Conservation (phyloP, 441 rosid genomes). For the Populus trichocarpa region DNA sequence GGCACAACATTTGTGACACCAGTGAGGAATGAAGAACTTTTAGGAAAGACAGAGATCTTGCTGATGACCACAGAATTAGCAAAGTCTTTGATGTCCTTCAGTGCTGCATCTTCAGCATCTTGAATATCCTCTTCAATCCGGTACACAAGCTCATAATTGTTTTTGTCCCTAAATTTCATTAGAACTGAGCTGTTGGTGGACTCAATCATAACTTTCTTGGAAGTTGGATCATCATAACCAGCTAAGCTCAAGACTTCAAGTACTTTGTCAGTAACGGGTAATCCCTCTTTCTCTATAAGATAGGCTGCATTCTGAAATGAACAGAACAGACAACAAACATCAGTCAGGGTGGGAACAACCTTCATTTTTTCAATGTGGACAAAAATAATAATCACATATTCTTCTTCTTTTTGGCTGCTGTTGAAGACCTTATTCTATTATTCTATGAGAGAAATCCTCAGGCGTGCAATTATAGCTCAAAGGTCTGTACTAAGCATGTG, state of each 20-base stretch:
- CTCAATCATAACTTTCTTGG: slow-evolving; percentile 58
- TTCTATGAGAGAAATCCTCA: too few relatives aligned
- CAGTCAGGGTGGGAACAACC: not conserved
- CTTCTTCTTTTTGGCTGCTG: too few relatives aligned
- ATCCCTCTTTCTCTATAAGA: slow-evolving; percentile 48
- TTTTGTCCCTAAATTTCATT: slow-evolving; percentile 42
- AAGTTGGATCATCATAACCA: slow-evolving; percentile 45
- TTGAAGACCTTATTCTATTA: too few relatives aligned
- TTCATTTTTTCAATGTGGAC: not conserved
- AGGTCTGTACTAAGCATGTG: too few relatives aligned
- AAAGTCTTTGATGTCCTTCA: slow-evolving; percentile 52
- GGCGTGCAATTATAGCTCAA: too few relatives aligned
- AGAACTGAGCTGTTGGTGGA: slow-evolving; percentile 69
- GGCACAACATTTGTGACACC: slow-evolving; percentile 37
- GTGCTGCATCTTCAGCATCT: slow-evolving; percentile 38
- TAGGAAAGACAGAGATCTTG: slow-evolving; percentile 49
- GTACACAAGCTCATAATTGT: slow-evolving; percentile 52
- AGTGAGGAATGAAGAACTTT: slow-evolving; percentile 24
- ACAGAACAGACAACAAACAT: not conserved
- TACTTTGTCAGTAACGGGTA: slow-evolving; percentile 42
- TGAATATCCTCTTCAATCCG: slow-evolving; percentile 52
- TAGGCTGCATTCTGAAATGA: slow-evolving; percentile 58
- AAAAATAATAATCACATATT: not conserved
- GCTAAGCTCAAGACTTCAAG: slow-evolving; percentile 43
- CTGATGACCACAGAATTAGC: slow-evolving; percentile 55